Percentiles rank a stretch among this genome's conserved stretches.
phyloP scores from a whole-genome alignment of 495 filamentous ascomycete genomes.

The Endocarpon pusillum region DNA sequence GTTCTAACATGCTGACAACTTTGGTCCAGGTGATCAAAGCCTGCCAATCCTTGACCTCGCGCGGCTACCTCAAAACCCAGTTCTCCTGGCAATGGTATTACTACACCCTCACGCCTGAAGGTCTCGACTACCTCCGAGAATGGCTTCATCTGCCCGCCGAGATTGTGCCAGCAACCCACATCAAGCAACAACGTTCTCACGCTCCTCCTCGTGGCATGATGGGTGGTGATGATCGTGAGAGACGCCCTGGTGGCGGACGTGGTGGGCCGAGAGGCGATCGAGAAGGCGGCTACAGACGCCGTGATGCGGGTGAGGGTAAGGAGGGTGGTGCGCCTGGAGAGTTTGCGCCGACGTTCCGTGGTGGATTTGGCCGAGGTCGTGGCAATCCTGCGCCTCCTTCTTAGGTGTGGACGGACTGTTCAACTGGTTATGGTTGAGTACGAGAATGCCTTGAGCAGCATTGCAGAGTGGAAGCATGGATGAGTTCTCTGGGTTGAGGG shows the following conservation, averaged over 20 bases:
- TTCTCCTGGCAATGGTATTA: conserved; percentile 99
- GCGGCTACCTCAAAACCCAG: conserved; percentile 96
- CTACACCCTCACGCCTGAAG: conserved; percentile 98
- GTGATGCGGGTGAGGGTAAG: conserved; percentile 77
- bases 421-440: neutral
- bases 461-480: conserved; percentile 18
- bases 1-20: conserved; percentile 6
- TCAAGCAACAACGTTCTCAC: conserved; percentile 99
- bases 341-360: conserved; percentile 92
- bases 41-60: conserved; percentile 89
- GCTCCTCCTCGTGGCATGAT: conserved; percentile 97
- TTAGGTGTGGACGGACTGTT: conserved; percentile 25
- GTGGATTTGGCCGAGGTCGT: conserved; percentile 85
- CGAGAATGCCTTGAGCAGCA: neutral
- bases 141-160: conserved; percentile 99
- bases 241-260: conserved; percentile 55
- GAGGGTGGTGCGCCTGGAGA: conserved; percentile 90
- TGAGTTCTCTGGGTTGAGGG: too few species aligned
- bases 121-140: conserved; percentile 99
- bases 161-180: conserved; percentile 98
- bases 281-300: conserved; percentile 83
- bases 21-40: conserved; percentile 74
- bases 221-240: conserved; percentile 69
- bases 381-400: conserved; percentile 56
- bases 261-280: conserved; percentile 59